These are phyloP conservation scores for Phyllosticta citribraziliensis DNA, from an alignment of 2,329 filamentous ascomycete genomes.

Conservation along the genomic window DNA sequence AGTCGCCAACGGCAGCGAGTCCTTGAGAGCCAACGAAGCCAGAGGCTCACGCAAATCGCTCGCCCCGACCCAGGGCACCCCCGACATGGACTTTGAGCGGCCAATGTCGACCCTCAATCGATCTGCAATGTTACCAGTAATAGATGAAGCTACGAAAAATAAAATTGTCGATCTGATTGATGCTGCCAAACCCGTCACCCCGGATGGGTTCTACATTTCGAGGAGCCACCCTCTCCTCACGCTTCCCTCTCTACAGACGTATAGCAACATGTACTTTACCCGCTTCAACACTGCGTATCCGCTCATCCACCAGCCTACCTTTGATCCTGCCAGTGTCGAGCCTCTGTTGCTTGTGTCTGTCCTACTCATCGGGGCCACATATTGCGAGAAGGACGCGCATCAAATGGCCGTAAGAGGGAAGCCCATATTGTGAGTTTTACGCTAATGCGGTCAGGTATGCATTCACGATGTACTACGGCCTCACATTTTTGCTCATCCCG, in stretches of 20 bases:
- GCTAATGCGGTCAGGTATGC: constrained; percentile 32
- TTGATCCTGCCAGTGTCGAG: constrained; percentile 41
- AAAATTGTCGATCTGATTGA: constrained; percentile 43
- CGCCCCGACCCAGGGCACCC: not conserved
- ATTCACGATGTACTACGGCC: constrained; percentile 52
- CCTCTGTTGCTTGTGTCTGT: constrained; percentile 46
- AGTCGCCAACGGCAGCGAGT: not conserved
- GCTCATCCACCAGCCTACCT: constrained; percentile 49
- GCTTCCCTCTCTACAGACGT: constrained; percentile 42
- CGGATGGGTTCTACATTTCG: constrained; percentile 39
- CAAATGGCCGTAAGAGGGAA: constrained; percentile 40
- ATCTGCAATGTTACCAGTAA: constrained; percentile 22
- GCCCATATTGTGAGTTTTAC: not conserved
- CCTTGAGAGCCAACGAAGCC: not conserved
- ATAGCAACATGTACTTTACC: constrained; percentile 50
- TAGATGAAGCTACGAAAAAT: constrained; percentile 34
- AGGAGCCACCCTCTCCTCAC: constrained; percentile 44
- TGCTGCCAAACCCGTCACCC: constrained; percentile 38
- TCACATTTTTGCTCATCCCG: constrained; percentile 48
- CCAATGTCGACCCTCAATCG: constrained; percentile 25
- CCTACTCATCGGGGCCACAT: constrained; percentile 52
- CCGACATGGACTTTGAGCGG: constrained; percentile 21
- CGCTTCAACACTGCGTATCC: constrained; percentile 53
- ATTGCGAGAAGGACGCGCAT: constrained; percentile 48
- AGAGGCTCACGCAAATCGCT: not conserved